These are phyloP conservation scores for Dothidotthia symphoricarpi DNA, from an alignment of 2,329 filamentous ascomycete genomes.

Conservation along the genomic window DNA sequence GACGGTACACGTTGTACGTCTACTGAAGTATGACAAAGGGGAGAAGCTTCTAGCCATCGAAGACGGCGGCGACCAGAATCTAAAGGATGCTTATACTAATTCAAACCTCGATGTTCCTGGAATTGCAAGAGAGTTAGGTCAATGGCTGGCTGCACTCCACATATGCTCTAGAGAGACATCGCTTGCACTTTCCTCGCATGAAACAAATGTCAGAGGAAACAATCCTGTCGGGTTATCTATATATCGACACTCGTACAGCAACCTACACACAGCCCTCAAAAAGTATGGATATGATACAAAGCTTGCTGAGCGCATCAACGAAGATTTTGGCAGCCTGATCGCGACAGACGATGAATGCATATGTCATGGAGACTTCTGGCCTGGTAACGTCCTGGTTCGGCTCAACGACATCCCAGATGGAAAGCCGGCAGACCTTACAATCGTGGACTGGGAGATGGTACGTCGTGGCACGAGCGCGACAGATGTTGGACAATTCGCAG, in stretches of 20 bases:
- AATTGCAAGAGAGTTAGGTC: constrained; percentile 27
- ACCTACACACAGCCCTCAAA: constrained; percentile 23
- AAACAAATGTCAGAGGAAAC: background rate
- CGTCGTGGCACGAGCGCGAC: constrained; percentile 37
- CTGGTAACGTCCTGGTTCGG: constrained; percentile 38
- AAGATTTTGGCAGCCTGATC: constrained; percentile 28
- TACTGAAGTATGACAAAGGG: constrained; percentile 25
- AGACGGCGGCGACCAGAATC: constrained; percentile 30
- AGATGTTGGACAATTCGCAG: constrained; percentile 41
- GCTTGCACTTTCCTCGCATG: constrained; percentile 5
- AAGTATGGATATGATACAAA: constrained; percentile 22
- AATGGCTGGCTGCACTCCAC: constrained; percentile 38
- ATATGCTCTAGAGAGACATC: constrained; percentile 8
- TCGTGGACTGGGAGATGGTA: constrained; percentile 42
- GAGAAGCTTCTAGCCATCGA: constrained; percentile 31
- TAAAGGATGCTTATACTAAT: constrained; percentile 36
- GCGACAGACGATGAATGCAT: constrained; percentile 33
- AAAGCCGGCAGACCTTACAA: constrained; percentile 17
- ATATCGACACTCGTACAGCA: constrained; percentile 33
- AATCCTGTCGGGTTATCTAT: constrained; percentile 28
- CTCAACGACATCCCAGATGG: background rate
- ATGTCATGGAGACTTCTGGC: constrained; percentile 44
- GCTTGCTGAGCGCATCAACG: constrained; percentile 27
- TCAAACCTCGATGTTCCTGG: constrained; percentile 14
- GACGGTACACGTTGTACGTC: constrained; percentile 18